phyloP scores from a whole-genome alignment of 305 asterid species.

The Fraxinus sp. region DNA sequence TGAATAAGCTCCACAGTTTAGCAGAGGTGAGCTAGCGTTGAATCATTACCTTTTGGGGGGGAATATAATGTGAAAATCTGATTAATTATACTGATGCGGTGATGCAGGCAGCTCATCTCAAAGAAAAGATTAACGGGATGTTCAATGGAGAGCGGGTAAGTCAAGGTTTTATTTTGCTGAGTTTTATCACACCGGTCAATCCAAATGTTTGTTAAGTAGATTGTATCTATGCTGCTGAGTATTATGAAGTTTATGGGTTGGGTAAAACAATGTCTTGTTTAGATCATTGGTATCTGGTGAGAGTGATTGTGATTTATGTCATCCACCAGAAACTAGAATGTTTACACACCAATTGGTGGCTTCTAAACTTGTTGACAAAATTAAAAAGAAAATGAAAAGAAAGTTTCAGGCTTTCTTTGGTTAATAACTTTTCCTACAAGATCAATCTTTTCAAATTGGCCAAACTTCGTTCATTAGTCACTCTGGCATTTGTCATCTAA shows the following conservation, averaged over 20 bases:
- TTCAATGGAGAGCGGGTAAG: slow-evolving; percentile 91
- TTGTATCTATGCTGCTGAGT: not conserved
- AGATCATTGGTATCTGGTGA: not conserved
- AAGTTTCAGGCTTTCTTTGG: slow-evolving; percentile 12
- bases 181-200: not conserved
- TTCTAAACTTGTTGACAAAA: slow-evolving; percentile 15
- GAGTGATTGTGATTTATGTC: slow-evolving; percentile 24
- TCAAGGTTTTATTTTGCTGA: slow-evolving; percentile 19
- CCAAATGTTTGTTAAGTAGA: slow-evolving; percentile 14
- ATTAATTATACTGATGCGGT: slow-evolving; percentile 23
- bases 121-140: slow-evolving; percentile 79
- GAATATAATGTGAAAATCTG: slow-evolving; percentile 1
- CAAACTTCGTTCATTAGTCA: not conserved
- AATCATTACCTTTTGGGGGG: slow-evolving; percentile 15
- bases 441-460: slow-evolving; percentile 1
- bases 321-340: slow-evolving; percentile 7
- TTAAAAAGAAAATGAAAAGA: not conserved
- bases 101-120: slow-evolving; percentile 74
- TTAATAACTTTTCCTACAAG: slow-evolving; percentile 4
- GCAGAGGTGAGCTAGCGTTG: slow-evolving; percentile 64
- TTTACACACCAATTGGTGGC: not conserved
- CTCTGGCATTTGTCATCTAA: slow-evolving; percentile 5
- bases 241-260: not conserved
- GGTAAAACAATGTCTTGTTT: not conserved
- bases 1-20: slow-evolving; percentile 61